Evolutionary conservation across 129 eudicot genomes (phyloP), one percentile per base, ranked within the genome.

Genomic region (Ambrosia trifida): DNA sequence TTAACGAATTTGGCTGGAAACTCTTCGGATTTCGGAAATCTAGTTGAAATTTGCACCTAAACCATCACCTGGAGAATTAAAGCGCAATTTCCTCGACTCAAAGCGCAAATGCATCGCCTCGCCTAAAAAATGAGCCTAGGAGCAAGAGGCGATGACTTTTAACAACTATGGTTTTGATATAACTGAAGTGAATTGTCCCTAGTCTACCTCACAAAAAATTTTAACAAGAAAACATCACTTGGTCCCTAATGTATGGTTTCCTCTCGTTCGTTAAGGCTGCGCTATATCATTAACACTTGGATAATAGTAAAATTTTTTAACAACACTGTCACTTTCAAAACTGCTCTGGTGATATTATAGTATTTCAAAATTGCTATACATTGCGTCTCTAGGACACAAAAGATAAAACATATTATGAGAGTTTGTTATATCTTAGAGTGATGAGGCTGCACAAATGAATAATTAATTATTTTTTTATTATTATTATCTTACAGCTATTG

Each of bases 91-190:
- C n/a, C n/a, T n/a, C n/a, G n/a, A n/a, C n/a, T n/a, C n/a, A n/a
- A n/a, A n/a, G n/a, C n/a, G n/a, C n/a, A n/a, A n/a, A n/a, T n/a
- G n/a, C n/a, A n/a, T n/a, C n/a, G n/a, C n/a, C n/a, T n/a, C n/a
- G n/a, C n/a, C n/a, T n/a, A n/a, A n/a, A n/a, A n/a, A n/a, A n/a
- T n/a, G n/a, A n/a, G n/a, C n/a, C n/a, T n/a, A n/a, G n/a, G n/a
- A n/a, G n/a, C n/a, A n/a, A n/a, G n/a, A n/a, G n/a, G n/a, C n/a
- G n/a, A n/a, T n/a, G n/a, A n/a, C n/a, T n/a, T n/a, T n/a, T n/a
- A n/a, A n/a, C n/a, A n/a, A n/a, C n/a, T n/a, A n/a, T n/a, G 62
- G 62, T 56, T 32, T 56, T 56, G 62, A 11, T 11, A 56, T 56
- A 56, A 24, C 3, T 16, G 57, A 20, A n/a, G 10, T 36, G 18